Base-by-base conservation (phyloP, 768 basidiomycete genomes). In the Lactifluus volemus region DNA sequence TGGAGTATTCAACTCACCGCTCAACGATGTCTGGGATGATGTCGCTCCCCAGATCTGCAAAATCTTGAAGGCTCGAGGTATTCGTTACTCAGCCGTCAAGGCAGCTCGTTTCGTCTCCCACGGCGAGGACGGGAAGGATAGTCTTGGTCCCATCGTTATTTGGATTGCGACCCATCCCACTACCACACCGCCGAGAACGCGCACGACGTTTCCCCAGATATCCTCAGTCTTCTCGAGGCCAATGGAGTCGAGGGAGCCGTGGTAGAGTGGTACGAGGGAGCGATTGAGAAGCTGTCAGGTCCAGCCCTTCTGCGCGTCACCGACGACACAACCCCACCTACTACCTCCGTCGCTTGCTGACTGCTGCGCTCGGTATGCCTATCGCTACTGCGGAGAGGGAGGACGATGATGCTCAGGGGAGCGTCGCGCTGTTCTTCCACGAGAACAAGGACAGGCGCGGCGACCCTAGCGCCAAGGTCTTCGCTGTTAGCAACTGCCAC, bases 401-500 rank as follows among this genome's bases (percentile, higher is more conserved):
- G 44, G 44, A 1, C 0, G 42, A 5, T 7, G 54, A 47, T 55
- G 32, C 32, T 17, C 54, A 55, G 19, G 54, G 54, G 1, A 55
- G n/a, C 14, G n/a, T 55, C 19, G 2, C 19, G 8, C n/a, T 55
- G 1, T 55, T 19, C 7, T 55, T 55, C 19, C 54, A 47, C 32
- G 54, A 55, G 44, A 55, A 47, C 44, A 55, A 21, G 3, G 19
- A 14, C 32, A 70, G 63, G 65, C 7, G 39, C 25, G 72, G 70
- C 67, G 49, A 49, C 56, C 44, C 66, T 59, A 62, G 74, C 53
- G 56, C 62, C 49, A 69, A 56, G 65, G 69, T 73, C 32, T 65
- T 64, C 47, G 71, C 55, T 3, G 52, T 73, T 29, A 74, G 54
- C 60, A 72, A 70, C 68, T 57, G 63, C 48, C 74, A 75, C 41